These are phyloP conservation scores for Penicillium antarcticum DNA, from an alignment of 495 filamentous ascomycete genomes.

Conservation along the genomic window DNA sequence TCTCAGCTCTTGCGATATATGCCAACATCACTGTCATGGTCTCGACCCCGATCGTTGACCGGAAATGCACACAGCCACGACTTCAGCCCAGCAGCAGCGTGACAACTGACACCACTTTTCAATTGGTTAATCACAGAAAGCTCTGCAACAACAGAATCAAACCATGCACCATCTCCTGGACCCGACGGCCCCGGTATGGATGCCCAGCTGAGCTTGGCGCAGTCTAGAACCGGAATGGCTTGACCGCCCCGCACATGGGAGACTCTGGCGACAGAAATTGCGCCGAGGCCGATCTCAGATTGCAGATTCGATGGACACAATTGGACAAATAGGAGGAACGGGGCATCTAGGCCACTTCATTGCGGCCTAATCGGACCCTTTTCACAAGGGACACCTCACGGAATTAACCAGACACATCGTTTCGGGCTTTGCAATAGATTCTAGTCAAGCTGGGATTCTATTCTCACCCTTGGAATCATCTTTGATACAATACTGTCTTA, in stretches of 20 bases:
- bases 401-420: neutral
- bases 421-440: neutral
- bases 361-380: neutral
- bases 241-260: neutral
- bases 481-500: neutral
- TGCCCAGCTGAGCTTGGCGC: neutral
- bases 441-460: neutral
- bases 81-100: neutral
- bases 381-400: neutral
- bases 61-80: slow-evolving; percentile 7
- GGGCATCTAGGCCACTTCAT: neutral
- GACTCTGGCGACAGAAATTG: neutral
- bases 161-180: slow-evolving; percentile 3
- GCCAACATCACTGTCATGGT: slow-evolving; percentile 19
- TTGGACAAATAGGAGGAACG: neutral
- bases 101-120: neutral
- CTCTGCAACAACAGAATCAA: neutral
- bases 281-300: neutral
- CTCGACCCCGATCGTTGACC: slow-evolving; percentile 8
- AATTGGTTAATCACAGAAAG: neutral
- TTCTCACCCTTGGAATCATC: neutral
- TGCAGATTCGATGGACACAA: neutral
- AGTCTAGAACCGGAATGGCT: neutral
- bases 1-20: slow-evolving; percentile 13
- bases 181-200: neutral